Conservation (phyloP, 306 rosid genomes). For the Urtica urens region DNA sequence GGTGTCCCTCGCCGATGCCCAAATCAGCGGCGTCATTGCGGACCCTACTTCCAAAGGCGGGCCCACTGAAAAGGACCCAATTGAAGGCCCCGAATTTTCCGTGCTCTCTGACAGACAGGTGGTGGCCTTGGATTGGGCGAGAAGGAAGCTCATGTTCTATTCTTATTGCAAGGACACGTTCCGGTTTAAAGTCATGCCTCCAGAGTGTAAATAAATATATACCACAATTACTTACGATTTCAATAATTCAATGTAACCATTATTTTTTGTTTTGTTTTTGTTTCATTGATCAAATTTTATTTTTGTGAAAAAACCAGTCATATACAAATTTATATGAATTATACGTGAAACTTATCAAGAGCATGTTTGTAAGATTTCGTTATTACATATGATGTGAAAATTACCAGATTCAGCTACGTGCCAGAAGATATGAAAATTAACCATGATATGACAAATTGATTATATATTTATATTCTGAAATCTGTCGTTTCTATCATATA, state of each 20-base stretch:
- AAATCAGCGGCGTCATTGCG: conserved; percentile 49
- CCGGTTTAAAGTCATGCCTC: conserved; percentile 70
- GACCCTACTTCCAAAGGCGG: conserved; percentile 32
- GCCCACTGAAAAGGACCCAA: conserved; percentile 49
- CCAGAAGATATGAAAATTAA: no score
- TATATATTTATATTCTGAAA: no score
- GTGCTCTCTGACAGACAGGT: conserved; percentile 56
- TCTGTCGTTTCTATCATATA: no score
- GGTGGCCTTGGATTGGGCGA: conserved; percentile 82
- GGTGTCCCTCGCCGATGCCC: conserved; percentile 52
- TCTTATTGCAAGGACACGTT: conserved; percentile 68
- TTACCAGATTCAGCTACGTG: no score
- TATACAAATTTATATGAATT: no score
- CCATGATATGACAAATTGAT: no score
- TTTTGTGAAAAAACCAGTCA: no score
- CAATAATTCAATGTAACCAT: background rate
- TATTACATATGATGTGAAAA: no score
- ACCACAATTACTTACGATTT: no score
- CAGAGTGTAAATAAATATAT: conserved; percentile 61
- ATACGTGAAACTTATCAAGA: no score
- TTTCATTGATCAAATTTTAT: background rate
- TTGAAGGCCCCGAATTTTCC: conserved; percentile 58
- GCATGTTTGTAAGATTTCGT: no score
- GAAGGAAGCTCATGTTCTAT: conserved; percentile 89
- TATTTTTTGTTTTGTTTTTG: background rate